phyloP scores from a whole-genome alignment of 1,284 basidiomycete species.

The Sanghuangporus baumii region DNA sequence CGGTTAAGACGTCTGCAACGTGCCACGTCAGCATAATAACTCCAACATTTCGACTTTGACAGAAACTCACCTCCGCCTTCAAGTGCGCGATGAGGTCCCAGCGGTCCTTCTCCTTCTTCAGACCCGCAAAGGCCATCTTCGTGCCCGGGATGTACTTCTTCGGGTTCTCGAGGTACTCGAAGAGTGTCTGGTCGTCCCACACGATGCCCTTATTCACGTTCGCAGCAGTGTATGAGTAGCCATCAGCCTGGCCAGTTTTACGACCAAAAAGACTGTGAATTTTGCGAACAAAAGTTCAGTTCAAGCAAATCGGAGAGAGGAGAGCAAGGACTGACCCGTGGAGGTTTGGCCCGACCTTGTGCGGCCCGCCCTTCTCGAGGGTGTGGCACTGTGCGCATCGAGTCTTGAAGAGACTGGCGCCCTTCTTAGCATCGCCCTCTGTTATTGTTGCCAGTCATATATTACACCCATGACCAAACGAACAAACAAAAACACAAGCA shows the following conservation, averaged over 20 bases:
- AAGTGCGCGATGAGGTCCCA: constrained; percentile 82
- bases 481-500: background rate
- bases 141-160: constrained; percentile 98
- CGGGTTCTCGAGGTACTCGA: constrained; percentile 93
- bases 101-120: constrained; percentile 97
- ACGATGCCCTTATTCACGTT: constrained; percentile 93
- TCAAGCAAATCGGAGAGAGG: background rate
- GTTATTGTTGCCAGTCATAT: background rate
- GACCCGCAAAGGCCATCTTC: constrained; percentile 96
- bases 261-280: constrained; percentile 69
- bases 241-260: constrained; percentile 83
- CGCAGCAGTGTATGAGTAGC: constrained; percentile 91
- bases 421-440: constrained; percentile 82
- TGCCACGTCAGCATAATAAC: background rate
- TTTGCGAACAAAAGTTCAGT: constrained; percentile 2
- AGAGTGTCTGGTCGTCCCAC: constrained; percentile 86
- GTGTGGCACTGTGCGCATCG: constrained; percentile 99
- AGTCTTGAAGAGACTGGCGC: constrained; percentile 91
- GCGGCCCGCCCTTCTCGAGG: constrained; percentile 72
- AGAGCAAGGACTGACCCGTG: constrained; percentile 63
- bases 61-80: constrained; percentile 55
- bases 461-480: background rate
- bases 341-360: constrained; percentile 94
- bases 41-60: background rate
- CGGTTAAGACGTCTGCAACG: background rate